Evolutionary conservation across 2,329 filamentous ascomycete species (phyloP), one percentile per base, ranked within the genome.

Genomic region (Bipolaris gigantea): DNA sequence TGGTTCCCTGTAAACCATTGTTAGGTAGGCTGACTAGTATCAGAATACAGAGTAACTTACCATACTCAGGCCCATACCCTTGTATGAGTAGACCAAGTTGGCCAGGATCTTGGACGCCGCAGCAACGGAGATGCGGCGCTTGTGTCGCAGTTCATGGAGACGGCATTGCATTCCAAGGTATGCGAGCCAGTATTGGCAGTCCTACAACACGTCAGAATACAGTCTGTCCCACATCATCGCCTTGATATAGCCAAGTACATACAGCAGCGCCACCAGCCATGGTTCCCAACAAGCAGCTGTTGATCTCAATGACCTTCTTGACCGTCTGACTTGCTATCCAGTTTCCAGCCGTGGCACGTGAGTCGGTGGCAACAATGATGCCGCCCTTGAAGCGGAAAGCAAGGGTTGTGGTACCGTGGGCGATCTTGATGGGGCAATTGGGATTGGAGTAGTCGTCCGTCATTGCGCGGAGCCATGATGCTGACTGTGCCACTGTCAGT

Each of bases 301-400:
- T 96, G 83, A 96, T 96, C 83, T 96, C 92, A 73, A 99, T 97
- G 66, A 99, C 94, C 84, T 99, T 99, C 87, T 99, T 99, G 73
- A 99, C 94, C 49, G 94, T 99, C 83, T 99, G 94, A 79, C 90
- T 96, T 64, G 94, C 94, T 78, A 99, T 99, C 94, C 94, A 99
- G 85, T 94, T 95, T 71, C 94, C 94, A 27, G 94, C 93, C 43
- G 94, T 96, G 56, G 94, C 94, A 79, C 94, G 87, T 56, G 94
- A 99, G 80, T 99, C 94, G 55, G 94, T 99, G 50, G 93, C 93
- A 48, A 99, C 93, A 73, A 99, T 95, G 79, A 99, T 97, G 74
- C 94, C 94, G 70, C 92, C 92, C 80, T 97, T 87, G 84, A 97
- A 99, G 74, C 93, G 88, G 84, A 99, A 99, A 60, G 92, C 93